Evolutionary conservation across 495 filamentous ascomycete species (phyloP), one percentile per base, ranked within the genome.

Genomic region (Penicillium canariense): DNA sequence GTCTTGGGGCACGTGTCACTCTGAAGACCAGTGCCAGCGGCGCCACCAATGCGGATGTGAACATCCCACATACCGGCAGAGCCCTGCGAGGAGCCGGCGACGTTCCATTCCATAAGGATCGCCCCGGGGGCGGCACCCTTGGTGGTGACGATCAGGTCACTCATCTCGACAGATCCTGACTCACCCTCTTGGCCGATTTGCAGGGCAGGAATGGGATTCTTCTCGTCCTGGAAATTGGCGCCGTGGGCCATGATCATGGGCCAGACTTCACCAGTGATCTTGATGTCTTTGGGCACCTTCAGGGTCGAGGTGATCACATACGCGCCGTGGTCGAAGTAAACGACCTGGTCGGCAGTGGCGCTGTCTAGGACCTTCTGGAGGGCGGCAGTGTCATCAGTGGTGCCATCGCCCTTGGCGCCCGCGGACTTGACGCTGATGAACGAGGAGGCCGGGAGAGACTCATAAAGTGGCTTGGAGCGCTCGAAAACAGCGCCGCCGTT

Each of bases 321-420:
- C 23, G 87, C 84, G 44, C 93, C 93, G 63, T 95, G 88, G 68
- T 95, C 89, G 66, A 98, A 95, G 79, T 89, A 97, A 50, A 96
- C 81, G 47, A 97, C 73, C 42, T 92, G 84, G 34, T 68, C 66
- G 30, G 72, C 67, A 17, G 55, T 78, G 61, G 66, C 84, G 50
- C 74, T 81, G 67, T 93, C 78, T 35, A 92, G 78, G 30, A 87
- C 75, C 17, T 78, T 75, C 65, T 98, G 91, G 62, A 98, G 74
- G 27, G 77, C 83, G 5, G 65, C 71, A 9, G 82, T 81, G 44
- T 86, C 83, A 48, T 86, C 83, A 1, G 82, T 80, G 0, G 55
- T 54, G n/a, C 84, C 84, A 52, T 86, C 91, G 62, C 93, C 93
- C 68, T 84, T 87, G 59, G 89, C 91, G 38, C 91, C 93, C 10